phyloP scores from a whole-genome alignment of 352 stramenopile genomes.

The Achlya hypogyna region DNA sequence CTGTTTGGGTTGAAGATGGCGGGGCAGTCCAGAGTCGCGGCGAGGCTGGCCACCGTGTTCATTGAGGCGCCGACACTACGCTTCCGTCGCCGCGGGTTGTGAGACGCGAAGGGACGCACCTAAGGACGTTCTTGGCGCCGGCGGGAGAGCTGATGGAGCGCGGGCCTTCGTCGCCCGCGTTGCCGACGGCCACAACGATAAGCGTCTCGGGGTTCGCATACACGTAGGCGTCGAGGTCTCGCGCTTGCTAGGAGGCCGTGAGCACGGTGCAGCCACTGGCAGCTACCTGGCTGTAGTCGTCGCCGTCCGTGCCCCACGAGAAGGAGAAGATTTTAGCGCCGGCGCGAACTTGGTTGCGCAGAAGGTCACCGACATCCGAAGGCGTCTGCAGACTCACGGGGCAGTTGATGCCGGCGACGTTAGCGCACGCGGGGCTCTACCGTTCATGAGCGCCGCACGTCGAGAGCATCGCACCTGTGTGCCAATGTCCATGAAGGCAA shows the following conservation, averaged over 20 bases:
- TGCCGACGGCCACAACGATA: constrained; percentile 82
- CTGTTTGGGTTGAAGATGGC: constrained; percentile 62
- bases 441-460: not conserved
- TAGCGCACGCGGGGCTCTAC: constrained; percentile 33
- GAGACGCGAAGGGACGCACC: constrained; percentile 21
- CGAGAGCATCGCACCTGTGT: constrained; percentile 27
- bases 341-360: constrained; percentile 59
- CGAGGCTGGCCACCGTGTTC: constrained; percentile 46
- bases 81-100: too few relatives aligned
- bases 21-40: constrained; percentile 32
- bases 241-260: constrained; percentile 31
- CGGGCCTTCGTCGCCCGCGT: constrained; percentile 68
- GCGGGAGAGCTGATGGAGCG: constrained; percentile 75
- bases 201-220: constrained; percentile 80
- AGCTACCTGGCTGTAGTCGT: constrained; percentile 48
- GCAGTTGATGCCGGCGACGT: constrained; percentile 31
- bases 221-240: constrained; percentile 70
- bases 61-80: constrained; percentile 54
- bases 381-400: constrained; percentile 50
- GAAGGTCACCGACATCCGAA: constrained; percentile 42
- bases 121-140: constrained; percentile 79
- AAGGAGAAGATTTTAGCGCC: constrained; percentile 78
- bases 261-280: not conserved
- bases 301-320: constrained; percentile 68
- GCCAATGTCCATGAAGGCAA: constrained; percentile 89